These are phyloP conservation scores for Aspergillus avenaceus DNA, from an alignment of 495 filamentous ascomycete genomes.

Conservation along the genomic window DNA sequence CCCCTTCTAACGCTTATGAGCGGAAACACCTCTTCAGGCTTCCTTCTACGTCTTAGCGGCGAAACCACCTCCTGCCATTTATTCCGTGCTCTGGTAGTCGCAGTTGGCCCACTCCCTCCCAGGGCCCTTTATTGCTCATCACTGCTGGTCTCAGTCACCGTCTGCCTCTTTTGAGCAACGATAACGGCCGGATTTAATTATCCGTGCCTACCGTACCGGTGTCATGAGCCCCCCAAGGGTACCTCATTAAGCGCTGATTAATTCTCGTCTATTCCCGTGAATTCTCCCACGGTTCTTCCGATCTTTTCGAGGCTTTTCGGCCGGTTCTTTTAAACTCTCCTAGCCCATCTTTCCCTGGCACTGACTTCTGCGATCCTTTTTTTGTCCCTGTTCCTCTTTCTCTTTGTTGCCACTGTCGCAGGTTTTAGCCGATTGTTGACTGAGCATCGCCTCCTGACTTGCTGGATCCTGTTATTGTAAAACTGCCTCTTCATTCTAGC, in stretches of 20 bases:
- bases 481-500: too few relatives aligned
- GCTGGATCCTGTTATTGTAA: too few relatives aligned
- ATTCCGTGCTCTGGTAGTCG: slow-evolving; percentile 8
- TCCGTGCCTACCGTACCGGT: neutral
- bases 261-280: neutral
- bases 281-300: neutral
- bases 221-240: neutral
- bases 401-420: neutral
- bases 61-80: slow-evolving; percentile 2
- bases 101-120: slow-evolving; percentile 3
- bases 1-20: neutral
- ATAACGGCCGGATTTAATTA: neutral
- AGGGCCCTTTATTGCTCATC: neutral
- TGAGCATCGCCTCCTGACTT: too few relatives aligned
- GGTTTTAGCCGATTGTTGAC: too few relatives aligned
- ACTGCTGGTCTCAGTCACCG: neutral
- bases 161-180: neutral
- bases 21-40: neutral
- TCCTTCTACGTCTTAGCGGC: neutral
- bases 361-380: too few relatives aligned
- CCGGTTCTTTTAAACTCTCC: neutral
- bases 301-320: neutral
- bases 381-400: neutral
- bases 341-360: neutral
- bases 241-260: neutral